Evolutionary conservation across 345 rosid genomes (phyloP).

Genomic region (Gossypium sturtianum): DNA sequence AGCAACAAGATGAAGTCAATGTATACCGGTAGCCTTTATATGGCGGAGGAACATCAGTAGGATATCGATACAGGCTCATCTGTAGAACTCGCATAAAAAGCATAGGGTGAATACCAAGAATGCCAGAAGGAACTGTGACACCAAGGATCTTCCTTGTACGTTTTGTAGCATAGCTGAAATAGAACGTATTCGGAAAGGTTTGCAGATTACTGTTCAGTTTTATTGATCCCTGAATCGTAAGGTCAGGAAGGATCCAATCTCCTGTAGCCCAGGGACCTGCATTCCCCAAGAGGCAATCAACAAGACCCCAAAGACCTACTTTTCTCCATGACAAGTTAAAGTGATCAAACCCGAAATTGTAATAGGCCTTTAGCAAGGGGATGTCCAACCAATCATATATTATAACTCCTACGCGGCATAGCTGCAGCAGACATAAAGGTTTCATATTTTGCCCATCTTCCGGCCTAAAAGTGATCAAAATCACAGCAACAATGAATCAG

Average conservation of each 20-base stretch:
- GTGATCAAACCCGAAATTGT: slow-evolving; percentile 97
- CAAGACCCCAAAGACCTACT: slow-evolving; percentile 61
- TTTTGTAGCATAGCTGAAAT: slow-evolving; percentile 91
- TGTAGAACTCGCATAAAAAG: slow-evolving; percentile 80
- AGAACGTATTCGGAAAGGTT: slow-evolving; percentile 75
- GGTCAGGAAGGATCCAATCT: slow-evolving; percentile 96
- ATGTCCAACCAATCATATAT: slow-evolving; percentile 95
- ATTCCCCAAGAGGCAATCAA: slow-evolving; percentile 66
- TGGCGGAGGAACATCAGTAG: slow-evolving; percentile 58
- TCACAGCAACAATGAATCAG: not conserved
- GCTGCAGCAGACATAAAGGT: slow-evolving; percentile 66
- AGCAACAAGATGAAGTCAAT: not conserved
- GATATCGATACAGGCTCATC: slow-evolving; percentile 75
- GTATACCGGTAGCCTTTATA: slow-evolving; percentile 86
- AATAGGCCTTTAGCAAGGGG: slow-evolving; percentile 72
- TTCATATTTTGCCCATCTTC: slow-evolving; percentile 77
- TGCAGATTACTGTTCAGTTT: slow-evolving; percentile 46
- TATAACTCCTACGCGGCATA: slow-evolving; percentile 74
- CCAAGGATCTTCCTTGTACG: slow-evolving; percentile 62
- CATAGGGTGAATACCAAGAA: slow-evolving; percentile 75
- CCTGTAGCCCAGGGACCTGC: slow-evolving; percentile 77
- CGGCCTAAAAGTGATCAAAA: slow-evolving; percentile 43
- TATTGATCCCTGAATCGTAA: slow-evolving; percentile 82
- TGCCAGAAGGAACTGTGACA: slow-evolving; percentile 70
- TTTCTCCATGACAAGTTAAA: slow-evolving; percentile 79